Percentiles rank a stretch among this genome's conserved stretches.
phyloP scores from a whole-genome alignment of 805 yeast species.

The Spathaspora sp. region DNA sequence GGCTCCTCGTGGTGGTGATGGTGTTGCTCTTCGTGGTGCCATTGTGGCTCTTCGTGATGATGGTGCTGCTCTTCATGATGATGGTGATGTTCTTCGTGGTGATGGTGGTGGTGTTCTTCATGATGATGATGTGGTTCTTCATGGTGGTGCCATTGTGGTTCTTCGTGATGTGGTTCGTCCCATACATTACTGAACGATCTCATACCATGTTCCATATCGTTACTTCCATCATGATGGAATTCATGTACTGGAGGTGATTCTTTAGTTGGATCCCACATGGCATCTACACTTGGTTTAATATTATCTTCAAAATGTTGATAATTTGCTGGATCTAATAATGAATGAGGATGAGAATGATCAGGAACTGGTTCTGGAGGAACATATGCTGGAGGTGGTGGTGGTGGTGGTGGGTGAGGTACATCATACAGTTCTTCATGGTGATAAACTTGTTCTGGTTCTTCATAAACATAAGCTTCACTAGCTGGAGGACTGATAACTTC shows the following conservation, averaged over 20 bases:
- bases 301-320: constrained; percentile 19
- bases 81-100: neutral
- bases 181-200: constrained; percentile 21
- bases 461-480: neutral
- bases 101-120: neutral
- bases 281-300: constrained; percentile 14
- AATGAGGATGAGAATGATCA: constrained; percentile 11
- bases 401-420: neutral
- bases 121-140: neutral
- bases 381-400: neutral
- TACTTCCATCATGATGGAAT: neutral
- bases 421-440: neutral
- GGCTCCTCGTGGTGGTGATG: neutral
- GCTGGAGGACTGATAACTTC: constrained; percentile 12
- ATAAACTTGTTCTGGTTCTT: neutral
- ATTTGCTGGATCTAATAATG: constrained; percentile 28
- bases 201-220: constrained; percentile 12
- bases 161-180: constrained; percentile 17
- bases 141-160: neutral
- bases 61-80: neutral
- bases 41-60: neutral
- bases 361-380: neutral
- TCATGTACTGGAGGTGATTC: constrained; percentile 37
- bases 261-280: constrained; percentile 43
- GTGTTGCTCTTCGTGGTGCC: neutral